These are phyloP conservation scores for Cinnamomum chago DNA, from an alignment of 164 flowering plant species.

Conservation along the genomic window DNA sequence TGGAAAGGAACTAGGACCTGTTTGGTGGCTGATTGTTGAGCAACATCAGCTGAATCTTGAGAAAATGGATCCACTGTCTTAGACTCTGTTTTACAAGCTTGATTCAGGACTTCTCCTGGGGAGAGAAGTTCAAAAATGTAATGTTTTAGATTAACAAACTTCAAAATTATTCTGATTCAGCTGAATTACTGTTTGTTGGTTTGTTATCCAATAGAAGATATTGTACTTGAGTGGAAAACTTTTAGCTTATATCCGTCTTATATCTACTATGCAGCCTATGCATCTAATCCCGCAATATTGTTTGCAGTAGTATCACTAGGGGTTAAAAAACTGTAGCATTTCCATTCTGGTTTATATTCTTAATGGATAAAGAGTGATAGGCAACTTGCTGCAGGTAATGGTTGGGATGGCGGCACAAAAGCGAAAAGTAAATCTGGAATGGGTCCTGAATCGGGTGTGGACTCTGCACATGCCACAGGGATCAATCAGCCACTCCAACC, in stretches of 20 bases:
- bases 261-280: background rate
- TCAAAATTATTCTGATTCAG: too few species aligned
- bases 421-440: constrained; percentile 31
- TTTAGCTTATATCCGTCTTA: background rate
- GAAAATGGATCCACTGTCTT: too few species aligned
- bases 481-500: constrained; percentile 31
- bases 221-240: too few species aligned
- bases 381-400: constrained; percentile 50
- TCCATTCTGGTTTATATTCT: background rate
- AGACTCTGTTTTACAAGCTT: too few species aligned
- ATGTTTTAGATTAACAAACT: too few species aligned
- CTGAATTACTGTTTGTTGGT: too few species aligned
- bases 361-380: background rate
- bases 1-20: background rate
- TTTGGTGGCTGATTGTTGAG: background rate
- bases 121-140: too few species aligned
- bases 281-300: background rate
- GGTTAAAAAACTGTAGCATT: too few species aligned
- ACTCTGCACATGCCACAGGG: constrained; percentile 25
- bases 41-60: background rate
- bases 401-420: constrained; percentile 49
- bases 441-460: constrained; percentile 23
- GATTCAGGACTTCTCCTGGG: too few species aligned
- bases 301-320: too few species aligned
- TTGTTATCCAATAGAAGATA: too few species aligned